phyloP scores from a whole-genome alignment of 2,329 filamentous ascomycete species.

The Xylaria polymorpha region DNA sequence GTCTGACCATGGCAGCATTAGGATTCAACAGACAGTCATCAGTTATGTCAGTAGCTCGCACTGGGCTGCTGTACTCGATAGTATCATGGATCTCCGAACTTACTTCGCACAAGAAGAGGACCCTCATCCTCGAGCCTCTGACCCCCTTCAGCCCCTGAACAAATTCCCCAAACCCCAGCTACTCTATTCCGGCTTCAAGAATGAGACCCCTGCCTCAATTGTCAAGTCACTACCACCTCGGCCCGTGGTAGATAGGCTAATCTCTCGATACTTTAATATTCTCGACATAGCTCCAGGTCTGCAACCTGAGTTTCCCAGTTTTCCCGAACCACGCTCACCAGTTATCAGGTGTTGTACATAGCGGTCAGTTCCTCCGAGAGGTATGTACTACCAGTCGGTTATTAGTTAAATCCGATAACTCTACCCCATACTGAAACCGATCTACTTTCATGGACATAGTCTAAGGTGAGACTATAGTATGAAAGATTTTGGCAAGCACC shows the following conservation, averaged over 20 bases:
- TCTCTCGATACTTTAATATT: constrained; percentile 19
- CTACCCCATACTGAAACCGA: no score
- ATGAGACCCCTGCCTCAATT: constrained; percentile 4
- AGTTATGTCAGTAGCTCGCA: constrained; percentile 19
- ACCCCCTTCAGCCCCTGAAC: background rate
- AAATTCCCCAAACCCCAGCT: constrained; percentile 9
- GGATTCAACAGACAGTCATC: background rate
- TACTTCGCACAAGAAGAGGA: constrained; percentile 9
- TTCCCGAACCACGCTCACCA: constrained; percentile 29
- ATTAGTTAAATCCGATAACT: background rate
- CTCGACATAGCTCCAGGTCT: constrained; percentile 17
- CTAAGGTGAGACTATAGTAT: constrained; percentile 54
- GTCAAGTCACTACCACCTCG: constrained; percentile 7
- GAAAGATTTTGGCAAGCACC: constrained; percentile 63
- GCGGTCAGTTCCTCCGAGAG: constrained; percentile 61
- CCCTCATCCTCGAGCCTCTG: background rate
- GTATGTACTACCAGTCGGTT: constrained; percentile 22
- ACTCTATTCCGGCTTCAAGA: background rate
- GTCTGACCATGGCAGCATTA: constrained; percentile 12
- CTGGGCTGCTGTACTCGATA: constrained; percentile 20
- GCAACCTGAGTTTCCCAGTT: background rate
- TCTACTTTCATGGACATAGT: background rate
- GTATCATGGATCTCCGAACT: constrained; percentile 11
- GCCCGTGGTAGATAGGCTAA: constrained; percentile 9
- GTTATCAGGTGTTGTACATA: constrained; percentile 52